Percentiles rank a stretch among this genome's conserved stretches.
phyloP scores from a whole-genome alignment of 2,329 filamentous ascomycete genomes.

The Calonectria leucothoes region DNA sequence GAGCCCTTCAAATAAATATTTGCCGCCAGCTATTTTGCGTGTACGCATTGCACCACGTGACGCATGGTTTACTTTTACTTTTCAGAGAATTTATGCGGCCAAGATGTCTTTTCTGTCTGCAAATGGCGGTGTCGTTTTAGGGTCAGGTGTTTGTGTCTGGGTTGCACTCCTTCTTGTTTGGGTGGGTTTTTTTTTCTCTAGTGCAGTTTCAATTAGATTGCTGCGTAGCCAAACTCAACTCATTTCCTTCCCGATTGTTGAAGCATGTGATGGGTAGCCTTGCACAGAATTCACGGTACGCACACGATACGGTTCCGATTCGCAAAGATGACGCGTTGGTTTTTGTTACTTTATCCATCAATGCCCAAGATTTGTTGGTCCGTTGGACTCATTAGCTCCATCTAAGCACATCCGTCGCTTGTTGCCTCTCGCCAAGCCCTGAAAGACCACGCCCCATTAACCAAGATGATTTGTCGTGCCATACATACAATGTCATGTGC shows the following conservation, averaged over 20 bases:
- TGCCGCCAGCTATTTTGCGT: not conserved
- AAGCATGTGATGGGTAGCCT: not conserved
- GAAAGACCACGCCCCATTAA: not conserved
- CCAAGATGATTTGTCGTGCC: not conserved
- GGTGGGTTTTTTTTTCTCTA: not conserved
- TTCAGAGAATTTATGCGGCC: not conserved
- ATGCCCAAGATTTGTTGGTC: not conserved
- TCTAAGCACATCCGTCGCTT: not conserved
- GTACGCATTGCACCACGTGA: not conserved
- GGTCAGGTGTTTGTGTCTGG: not conserved
- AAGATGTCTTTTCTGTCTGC: not conserved
- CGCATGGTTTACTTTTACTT: not conserved
- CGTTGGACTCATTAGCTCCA: not conserved
- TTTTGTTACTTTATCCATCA: not conserved
- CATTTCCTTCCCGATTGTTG: not conserved
- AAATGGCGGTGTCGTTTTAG: not conserved
- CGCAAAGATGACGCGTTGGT: not conserved
- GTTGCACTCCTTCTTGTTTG: not conserved
- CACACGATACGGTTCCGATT: not conserved
- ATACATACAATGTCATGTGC: not conserved
- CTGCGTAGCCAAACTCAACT: not conserved
- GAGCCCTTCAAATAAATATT: not conserved
- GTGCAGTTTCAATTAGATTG: not conserved
- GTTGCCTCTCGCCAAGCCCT: not conserved
- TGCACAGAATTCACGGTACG: not conserved